These are phyloP conservation scores for Hypoxylon sp. DNA, from an alignment of 2,329 filamentous ascomycete species.

Conservation along the genomic window DNA sequence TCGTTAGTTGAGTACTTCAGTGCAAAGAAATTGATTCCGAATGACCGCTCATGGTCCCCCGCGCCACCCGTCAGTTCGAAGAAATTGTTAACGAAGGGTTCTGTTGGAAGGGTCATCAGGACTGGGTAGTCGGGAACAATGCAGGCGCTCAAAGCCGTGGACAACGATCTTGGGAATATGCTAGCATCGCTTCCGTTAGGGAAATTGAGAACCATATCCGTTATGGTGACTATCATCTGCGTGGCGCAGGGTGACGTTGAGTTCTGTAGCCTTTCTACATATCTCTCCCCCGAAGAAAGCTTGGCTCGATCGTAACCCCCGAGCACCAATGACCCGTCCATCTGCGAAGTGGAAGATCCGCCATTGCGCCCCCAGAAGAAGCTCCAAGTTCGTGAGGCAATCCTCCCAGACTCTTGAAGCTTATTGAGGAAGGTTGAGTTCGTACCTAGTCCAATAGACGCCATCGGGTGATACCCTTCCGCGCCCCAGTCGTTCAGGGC, in stretches of 20 bases:
- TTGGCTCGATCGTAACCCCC: constrained; percentile 50
- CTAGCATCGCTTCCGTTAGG: constrained; percentile 54
- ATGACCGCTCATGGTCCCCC: constrained; percentile 20
- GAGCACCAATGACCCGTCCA: constrained; percentile 2
- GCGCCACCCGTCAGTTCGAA: constrained; percentile 38
- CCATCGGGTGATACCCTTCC: constrained; percentile 47
- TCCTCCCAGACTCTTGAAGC: constrained; percentile 44
- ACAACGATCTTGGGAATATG: constrained; percentile 42
- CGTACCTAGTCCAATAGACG: constrained; percentile 49
- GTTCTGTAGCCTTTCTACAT: constrained; percentile 36
- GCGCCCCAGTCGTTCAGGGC: constrained; percentile 46
- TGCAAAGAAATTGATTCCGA: constrained; percentile 38
- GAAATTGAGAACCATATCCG: constrained; percentile 54
- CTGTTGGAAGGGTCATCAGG: constrained; percentile 43
- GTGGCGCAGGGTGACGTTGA: constrained; percentile 48
- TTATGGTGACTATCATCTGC: constrained; percentile 51
- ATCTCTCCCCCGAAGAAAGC: constrained; percentile 38
- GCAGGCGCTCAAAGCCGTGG: constrained; percentile 41
- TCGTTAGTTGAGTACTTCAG: constrained; percentile 34
- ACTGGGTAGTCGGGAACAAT: constrained; percentile 43
- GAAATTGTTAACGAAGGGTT: constrained; percentile 44
- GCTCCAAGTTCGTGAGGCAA: constrained; percentile 52
- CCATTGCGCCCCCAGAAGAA: constrained; percentile 54
- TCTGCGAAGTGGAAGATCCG: constrained; percentile 36
- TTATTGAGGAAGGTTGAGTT: constrained; percentile 53